Evolutionary conservation across 495 filamentous ascomycete genomes (phyloP), one percentile per base, ranked within the genome.

Genomic region (Aspergillus hancockii): DNA sequence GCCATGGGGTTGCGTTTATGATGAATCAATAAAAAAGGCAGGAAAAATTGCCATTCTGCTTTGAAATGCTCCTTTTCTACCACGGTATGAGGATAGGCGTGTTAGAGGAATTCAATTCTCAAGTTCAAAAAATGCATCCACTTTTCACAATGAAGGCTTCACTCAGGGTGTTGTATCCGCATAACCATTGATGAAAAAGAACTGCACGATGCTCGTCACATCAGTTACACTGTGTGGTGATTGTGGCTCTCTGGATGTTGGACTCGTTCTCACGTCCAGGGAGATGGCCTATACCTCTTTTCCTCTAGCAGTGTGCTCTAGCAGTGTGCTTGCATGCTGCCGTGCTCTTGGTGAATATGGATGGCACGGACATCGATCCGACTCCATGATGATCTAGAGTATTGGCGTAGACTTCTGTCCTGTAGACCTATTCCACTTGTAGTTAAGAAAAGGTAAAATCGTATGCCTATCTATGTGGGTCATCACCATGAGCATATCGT

Each of bases 111-210:
- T 62, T n/a, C 58, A 74, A 75, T 70, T 66, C 58, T 71, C 70
- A 72, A 71, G 68, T 71, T 72, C 69, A 64, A 68, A 64, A 63
- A 70, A 63, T 61, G 65, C 70, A 70, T 71, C 64, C 61, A 67
- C 70, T 75, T 77, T 79, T 76, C 71, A 71, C 76, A 75, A 79
- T 79, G 75, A 73, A 75, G 76, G 76, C 75, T 76, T 70, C 76
- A 78, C 76, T 50, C 67, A 67, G 63, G 73, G 75, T 78, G 75
- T 72, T 75, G 71, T 72, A 65, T 71, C 75, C 75, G 75, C 74
- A 74, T 78, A 78, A 78, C 71, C 73, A 78, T 78, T 78, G 75
- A 63, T 76, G 72, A 75, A 78, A n/a, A 76, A 70, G 71, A 66
- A 50, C 22, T 41, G 25, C 31, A 65, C 61, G 66, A 65, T 68